These are phyloP conservation scores for Globisporangium recalcitrans DNA, from an alignment of 352 stramenopile species.

Conservation along the genomic window DNA sequence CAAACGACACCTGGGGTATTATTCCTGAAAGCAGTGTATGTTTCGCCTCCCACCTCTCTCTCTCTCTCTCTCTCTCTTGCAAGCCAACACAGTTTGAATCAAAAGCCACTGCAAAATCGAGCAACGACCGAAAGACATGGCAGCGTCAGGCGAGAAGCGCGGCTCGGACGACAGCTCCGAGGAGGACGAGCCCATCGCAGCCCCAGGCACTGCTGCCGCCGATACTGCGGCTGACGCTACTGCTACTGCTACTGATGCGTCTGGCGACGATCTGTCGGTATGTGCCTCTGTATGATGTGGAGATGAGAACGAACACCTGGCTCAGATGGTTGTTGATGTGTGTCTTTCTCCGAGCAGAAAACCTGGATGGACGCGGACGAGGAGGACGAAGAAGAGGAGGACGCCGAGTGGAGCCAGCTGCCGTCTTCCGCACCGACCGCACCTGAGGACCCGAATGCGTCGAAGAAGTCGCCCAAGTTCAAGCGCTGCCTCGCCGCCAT, in stretches of 20 bases:
- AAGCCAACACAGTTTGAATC: conserved; percentile 3
- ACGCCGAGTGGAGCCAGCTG: conserved; percentile 68
- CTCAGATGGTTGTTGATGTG: background rate
- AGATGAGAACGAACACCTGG: background rate
- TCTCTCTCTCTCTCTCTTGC: background rate
- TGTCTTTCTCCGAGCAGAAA: conserved; percentile 25
- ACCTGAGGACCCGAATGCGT: background rate
- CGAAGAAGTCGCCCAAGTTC: conserved; percentile 52
- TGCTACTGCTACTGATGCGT: background rate
- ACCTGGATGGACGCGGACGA: conserved; percentile 74
- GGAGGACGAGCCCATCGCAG: conserved; percentile 75
- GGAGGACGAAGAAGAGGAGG: conserved; percentile 79
- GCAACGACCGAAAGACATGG: background rate
- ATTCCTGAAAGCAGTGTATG: background rate
- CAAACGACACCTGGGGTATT: background rate
- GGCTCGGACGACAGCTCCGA: conserved; percentile 73
- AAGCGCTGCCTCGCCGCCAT: conserved; percentile 50
- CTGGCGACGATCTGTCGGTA: conserved; percentile 31
- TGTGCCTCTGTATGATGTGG: background rate
- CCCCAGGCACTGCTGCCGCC: conserved; percentile 12
- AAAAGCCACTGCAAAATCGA: conserved; percentile 3
- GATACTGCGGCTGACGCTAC: background rate
- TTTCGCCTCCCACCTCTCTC: background rate
- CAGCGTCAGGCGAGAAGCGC: conserved; percentile 12
- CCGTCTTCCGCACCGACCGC: conserved; percentile 1